Conservation (phyloP, 441 rosid genomes). For the Pelargonium myrrhifolium region DNA sequence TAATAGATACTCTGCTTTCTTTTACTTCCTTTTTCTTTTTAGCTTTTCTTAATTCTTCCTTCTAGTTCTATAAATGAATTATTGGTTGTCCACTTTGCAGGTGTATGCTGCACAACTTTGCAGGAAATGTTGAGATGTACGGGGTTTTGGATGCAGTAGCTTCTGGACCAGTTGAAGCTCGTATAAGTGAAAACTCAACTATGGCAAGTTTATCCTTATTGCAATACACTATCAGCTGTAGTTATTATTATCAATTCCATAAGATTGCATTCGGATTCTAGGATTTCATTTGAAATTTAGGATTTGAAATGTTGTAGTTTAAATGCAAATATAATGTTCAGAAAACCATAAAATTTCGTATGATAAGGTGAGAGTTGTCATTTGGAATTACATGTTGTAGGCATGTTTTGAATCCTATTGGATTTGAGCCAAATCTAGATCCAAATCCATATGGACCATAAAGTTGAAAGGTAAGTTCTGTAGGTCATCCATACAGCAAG, state of each 20-base stretch:
- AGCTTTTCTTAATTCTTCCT: constrained; percentile 4
- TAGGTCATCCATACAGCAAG: no score
- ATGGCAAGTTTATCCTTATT: constrained; percentile 47
- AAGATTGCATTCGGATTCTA: constrained; percentile 4
- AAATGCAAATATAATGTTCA: no score
- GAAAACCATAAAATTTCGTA: no score
- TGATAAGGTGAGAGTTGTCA: no score
- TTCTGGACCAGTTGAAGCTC: constrained; percentile 89
- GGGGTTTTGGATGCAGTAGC: constrained; percentile 74
- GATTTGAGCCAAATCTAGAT: no score
- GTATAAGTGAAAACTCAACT: constrained; percentile 61
- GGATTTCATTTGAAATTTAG: neutral
- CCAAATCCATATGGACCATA: no score
- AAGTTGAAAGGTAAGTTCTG: no score
- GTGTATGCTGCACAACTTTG: constrained; percentile 95
- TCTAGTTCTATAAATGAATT: neutral
- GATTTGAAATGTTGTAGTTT: no score
- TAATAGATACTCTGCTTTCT: neutral
- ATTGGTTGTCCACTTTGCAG: constrained; percentile 29
- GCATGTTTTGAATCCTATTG: no score
- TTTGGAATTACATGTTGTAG: no score
- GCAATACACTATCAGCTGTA: neutral
- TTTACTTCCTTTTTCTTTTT: constrained; percentile 2
- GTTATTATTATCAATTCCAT: neutral
- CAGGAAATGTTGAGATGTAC: constrained; percentile 93